Base-by-base conservation (phyloP, 106 monocot species). In the Acanthochlamys bracteata region DNA sequence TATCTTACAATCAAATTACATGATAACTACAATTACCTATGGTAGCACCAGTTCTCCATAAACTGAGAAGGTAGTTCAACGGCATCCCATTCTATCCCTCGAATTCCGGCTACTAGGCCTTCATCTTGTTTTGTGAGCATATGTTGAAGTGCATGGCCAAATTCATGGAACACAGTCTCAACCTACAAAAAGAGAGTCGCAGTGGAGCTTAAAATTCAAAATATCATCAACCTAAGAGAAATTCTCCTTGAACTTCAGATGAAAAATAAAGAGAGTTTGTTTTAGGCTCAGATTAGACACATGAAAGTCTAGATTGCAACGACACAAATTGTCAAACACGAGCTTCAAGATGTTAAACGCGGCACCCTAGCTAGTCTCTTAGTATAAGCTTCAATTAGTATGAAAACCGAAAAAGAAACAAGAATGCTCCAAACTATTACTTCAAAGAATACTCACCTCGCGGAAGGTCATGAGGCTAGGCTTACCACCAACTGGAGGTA, bases 31-130 rank as follows among this genome's bases (percentile, higher is more conserved):
- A 26, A 27, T 53, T 78, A 98, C 96, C 85, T 91, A n/a, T 98
- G 88, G 64, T 98, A 91, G 80, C 96, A 98, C 96, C 96, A 98
- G 55, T 98, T 98, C 53, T 98, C 96, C 96, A 98, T 98, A 63
- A 98, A 98, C 51, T 98, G 96, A 49, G 96, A 98, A 59, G 96
- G 96, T 16, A 98, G 68, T 42, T 98, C 91, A 64, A 98, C 91
- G 57, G 96, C 96, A 91, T 98, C 96, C 96, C 96, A 91, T 68
- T 98, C 96, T 57, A 98, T 81, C 21, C 91, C 91, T 7, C 91
- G 84, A 77, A 98, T 98, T 45, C 96, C 96, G 64, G 96, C 82
- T 21, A 98, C 91, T 54, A 98, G 69, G 20, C 91, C 84, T 70
- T 98, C 96, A 77, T 98, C 96, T 79, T 98, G 96, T 68, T 84